A percentile compares a stretch with the other conserved stretches of the same genome.
Conservation (phyloP, 2,329 filamentous ascomycete species). For the Didymella sp. region DNA sequence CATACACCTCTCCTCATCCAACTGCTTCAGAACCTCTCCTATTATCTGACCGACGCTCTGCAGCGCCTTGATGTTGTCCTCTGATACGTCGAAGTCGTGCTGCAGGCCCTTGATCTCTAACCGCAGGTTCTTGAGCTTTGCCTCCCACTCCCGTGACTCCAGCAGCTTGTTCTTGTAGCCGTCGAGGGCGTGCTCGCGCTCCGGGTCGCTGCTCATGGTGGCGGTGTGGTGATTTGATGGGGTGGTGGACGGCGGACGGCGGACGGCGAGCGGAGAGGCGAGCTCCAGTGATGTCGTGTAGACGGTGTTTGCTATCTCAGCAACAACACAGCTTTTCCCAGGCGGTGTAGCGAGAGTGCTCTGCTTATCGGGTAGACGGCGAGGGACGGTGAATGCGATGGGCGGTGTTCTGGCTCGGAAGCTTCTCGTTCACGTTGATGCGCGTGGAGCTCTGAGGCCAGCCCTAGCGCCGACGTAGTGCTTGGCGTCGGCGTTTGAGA, state of each 20-base stretch:
- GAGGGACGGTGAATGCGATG: neutral
- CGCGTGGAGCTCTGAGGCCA: constrained; percentile 33
- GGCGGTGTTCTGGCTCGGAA: constrained; percentile 10
- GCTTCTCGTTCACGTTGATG: constrained; percentile 28
- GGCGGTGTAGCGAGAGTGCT: neutral
- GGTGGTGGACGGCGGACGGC: constrained; percentile 17
- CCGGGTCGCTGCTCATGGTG: constrained; percentile 55
- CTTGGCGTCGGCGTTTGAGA: constrained; percentile 26
- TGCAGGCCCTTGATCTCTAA: constrained; percentile 96
- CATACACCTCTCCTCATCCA: constrained; percentile 98
- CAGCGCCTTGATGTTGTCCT: constrained; percentile 99
- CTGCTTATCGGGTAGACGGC: neutral
- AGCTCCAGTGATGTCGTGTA: constrained; percentile 15
- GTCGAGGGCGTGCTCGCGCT: constrained; percentile 60
- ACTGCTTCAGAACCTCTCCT: constrained; percentile 96
- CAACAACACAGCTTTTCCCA: neutral
- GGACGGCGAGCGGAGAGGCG: constrained; percentile 20
- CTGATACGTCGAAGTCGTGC: constrained; percentile 93
- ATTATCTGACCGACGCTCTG: constrained; percentile 99
- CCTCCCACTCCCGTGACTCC: constrained; percentile 98
- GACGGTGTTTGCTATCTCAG: neutral
- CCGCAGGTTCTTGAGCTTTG: constrained; percentile 92
- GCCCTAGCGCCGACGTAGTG: constrained; percentile 26
- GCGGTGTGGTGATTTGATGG: constrained; percentile 12
- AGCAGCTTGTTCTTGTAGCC: constrained; percentile 66